Evolutionary conservation across 1,284 basidiomycete genomes (phyloP), one percentile per base, ranked within the genome.

Genomic region (Volvariella surrecta): DNA sequence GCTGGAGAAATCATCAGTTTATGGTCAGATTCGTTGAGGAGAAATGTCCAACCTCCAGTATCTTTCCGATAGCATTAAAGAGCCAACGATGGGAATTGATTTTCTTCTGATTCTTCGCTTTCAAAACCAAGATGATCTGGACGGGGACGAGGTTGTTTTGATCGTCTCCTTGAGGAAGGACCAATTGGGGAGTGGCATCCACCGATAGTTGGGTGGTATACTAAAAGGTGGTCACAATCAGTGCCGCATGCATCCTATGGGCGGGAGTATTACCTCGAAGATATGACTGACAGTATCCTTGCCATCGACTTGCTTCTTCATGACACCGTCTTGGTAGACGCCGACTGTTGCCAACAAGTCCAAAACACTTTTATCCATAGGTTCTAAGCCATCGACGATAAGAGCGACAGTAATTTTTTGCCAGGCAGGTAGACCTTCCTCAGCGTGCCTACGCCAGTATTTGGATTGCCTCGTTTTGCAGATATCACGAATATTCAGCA

Each of bases 401-500:
- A 89, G 74, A 17, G 91, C 89, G 11, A 98, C 94, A 4, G 81
- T 82, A 54, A 99, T 96, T 53, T 79, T 82, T 62, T 97, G 90
- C 95, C 95, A 98, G 13, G 74, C 86, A 20, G 90, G 88, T 43
- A 76, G 70, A 42, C 90, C 94, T 55, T 92, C 89, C 63, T 97
- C 92, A 1, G 88, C 79, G 45, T 73, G 75, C 42, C 78, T 73
- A 38, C 85, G 75, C 93, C 84, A 97, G 68, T 90, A 98, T 61
- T 95, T 95, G 49, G 90, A 94, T 56, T 85, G 82, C 61, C 94
- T 95, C 39, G 90, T 93, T 68, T 91, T 94, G 78, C 92, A 96
- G 52, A 98, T 98, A 57, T 98, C 94, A 53, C 94, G 88, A 51
- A 99, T 95, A 64, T 99, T 99, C 53, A 94, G 66, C 93, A 98